Evolutionary conservation across 306 rosid genomes (phyloP).

Genomic region (Vicia faba): DNA sequence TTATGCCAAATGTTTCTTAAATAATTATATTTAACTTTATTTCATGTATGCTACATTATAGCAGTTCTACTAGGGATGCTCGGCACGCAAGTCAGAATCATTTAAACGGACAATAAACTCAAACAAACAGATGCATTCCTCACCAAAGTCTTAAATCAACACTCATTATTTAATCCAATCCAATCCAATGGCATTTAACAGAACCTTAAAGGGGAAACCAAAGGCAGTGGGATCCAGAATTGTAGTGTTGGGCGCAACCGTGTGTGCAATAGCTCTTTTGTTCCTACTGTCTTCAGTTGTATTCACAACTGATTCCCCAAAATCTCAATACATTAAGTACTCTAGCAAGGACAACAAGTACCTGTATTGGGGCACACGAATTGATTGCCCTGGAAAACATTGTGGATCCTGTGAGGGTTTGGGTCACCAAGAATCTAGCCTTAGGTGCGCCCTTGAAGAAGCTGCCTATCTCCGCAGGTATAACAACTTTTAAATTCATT

Average conservation of each 20-base stretch:
- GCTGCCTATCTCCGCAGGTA: constrained; percentile 69
- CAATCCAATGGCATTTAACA: constrained; percentile 52
- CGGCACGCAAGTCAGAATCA: background rate
- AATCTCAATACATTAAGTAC: constrained; percentile 9
- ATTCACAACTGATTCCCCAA: constrained; percentile 46
- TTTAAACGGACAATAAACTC: background rate
- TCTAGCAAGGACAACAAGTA: constrained; percentile 44
- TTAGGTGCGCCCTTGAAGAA: constrained; percentile 92
- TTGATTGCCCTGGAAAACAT: constrained; percentile 97
- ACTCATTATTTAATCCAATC: background rate
- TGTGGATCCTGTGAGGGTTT: constrained; percentile 84
- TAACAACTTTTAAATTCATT: background rate
- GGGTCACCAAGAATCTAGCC: constrained; percentile 98
- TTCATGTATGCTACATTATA: too few species aligned
- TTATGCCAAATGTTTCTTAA: too few species aligned
- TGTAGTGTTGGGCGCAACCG: constrained; percentile 41
- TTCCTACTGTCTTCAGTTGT: constrained; percentile 53
- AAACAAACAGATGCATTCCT: background rate
- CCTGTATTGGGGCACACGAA: constrained; percentile 80
- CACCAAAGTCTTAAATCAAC: background rate
- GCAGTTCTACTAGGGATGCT: too few species aligned
- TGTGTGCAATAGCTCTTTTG: constrained; percentile 47
- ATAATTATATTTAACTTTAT: too few species aligned
- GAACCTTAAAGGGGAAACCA: constrained; percentile 47
- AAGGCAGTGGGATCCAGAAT: constrained; percentile 54